Conservation (phyloP, 108 stramenopile genomes). For the Epipyxis sp. region DNA sequence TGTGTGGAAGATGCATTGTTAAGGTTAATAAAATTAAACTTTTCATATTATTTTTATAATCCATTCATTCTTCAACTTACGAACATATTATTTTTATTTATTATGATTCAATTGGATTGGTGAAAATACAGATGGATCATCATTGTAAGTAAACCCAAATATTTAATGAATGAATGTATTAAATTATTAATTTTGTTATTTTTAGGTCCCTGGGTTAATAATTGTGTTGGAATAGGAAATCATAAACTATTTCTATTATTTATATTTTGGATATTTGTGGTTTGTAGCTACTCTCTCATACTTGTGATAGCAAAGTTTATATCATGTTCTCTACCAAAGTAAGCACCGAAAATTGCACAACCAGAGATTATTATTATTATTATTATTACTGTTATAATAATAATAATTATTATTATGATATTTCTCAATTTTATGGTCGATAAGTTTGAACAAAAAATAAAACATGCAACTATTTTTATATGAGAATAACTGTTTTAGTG, state of each 20-base stretch:
- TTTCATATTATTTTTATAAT: no score
- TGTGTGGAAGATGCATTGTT: slow-evolving; percentile 91
- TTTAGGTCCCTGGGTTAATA: slow-evolving; percentile 78
- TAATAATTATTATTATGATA: no score
- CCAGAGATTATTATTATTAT: no score
- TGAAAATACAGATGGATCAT: slow-evolving; percentile 99
- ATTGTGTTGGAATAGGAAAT: slow-evolving; percentile 97
- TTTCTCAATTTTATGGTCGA: no score
- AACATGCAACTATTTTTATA: no score
- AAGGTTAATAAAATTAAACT: no score
- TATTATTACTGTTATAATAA: no score
- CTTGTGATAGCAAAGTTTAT: slow-evolving; percentile 38
- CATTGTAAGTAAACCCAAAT: slow-evolving; percentile 69
- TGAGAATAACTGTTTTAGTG: no score
- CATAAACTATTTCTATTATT: slow-evolving; percentile 99
- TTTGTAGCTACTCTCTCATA: slow-evolving; percentile 74
- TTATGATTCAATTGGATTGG: no score
- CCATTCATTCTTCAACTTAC: no score
- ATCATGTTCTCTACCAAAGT: not conserved
- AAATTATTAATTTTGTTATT: not conserved
- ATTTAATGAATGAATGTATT: not conserved
- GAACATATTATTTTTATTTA: slow-evolving; percentile 17
- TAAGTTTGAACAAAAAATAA: no score
- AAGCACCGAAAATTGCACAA: no score
- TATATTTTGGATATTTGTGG: slow-evolving; percentile 83